Evolutionary conservation across 495 filamentous ascomycete species (phyloP).

Genomic region (Tuber indicum): DNA sequence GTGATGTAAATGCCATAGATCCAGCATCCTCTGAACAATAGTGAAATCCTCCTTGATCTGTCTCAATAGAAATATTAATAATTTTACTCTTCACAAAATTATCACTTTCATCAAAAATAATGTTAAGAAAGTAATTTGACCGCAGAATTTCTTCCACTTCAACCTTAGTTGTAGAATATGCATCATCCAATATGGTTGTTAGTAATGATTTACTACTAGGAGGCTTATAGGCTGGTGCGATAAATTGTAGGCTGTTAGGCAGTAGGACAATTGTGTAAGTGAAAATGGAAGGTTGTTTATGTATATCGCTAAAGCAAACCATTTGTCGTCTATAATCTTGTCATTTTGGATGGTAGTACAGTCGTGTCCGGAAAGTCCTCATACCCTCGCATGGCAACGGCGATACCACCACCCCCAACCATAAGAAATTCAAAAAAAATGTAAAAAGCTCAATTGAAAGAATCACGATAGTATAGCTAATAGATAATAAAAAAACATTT

Average conservation of each 20-base stretch:
- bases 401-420: too few species aligned
- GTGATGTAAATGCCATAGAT: neutral
- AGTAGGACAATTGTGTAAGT: neutral
- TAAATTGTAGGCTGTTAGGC: neutral
- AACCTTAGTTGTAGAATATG: neutral
- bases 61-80: conserved; percentile 6
- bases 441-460: too few species aligned
- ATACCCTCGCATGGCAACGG: too few species aligned
- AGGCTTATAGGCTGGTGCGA: conserved; percentile 5
- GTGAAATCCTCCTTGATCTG: conserved; percentile 7
- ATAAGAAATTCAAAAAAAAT: too few species aligned
- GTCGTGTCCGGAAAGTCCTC: too few species aligned
- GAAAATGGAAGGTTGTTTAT: conserved; percentile 11
- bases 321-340: neutral
- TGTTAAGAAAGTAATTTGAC: neutral
- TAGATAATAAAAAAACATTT: too few species aligned
- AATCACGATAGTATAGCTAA: too few species aligned
- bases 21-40: conserved; percentile 1
- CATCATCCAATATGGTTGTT: conserved; percentile 7
- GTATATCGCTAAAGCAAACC: neutral
- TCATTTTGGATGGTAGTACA: neutral
- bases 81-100: conserved; percentile 1
- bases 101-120: too few species aligned
- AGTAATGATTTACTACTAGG: neutral
- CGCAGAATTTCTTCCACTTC: neutral